These are phyloP conservation scores for Berkeleyomyces basicola DNA, from an alignment of 2,329 filamentous ascomycete genomes.

Conservation along the genomic window DNA sequence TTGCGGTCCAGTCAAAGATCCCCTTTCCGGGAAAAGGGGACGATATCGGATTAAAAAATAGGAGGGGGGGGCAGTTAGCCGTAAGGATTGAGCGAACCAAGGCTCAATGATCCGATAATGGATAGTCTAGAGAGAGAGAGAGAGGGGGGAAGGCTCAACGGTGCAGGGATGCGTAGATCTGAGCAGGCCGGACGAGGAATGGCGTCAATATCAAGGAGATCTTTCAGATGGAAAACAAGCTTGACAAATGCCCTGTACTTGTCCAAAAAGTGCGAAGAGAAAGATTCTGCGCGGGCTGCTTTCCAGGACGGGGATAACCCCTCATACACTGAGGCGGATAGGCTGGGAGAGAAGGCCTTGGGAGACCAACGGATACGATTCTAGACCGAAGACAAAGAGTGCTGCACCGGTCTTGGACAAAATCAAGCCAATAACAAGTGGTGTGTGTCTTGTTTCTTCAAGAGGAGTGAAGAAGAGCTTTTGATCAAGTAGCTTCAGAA, in stretches of 20 bases:
- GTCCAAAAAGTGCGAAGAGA: constrained; percentile 7
- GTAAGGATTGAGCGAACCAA: background rate
- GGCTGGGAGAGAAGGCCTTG: constrained; percentile 4
- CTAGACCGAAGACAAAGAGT: background rate
- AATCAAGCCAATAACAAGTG: background rate
- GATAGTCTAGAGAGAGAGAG: background rate
- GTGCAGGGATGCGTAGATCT: background rate
- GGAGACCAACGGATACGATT: constrained; percentile 4
- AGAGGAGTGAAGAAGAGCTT: background rate
- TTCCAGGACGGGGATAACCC: constrained; percentile 11
- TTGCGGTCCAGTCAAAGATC: constrained; percentile 7
- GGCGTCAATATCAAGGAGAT: background rate
- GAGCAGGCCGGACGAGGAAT: background rate
- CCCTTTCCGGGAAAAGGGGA: constrained; percentile 12
- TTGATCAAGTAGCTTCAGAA: background rate
- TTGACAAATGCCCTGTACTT: background rate
- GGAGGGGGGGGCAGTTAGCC: constrained; percentile 6
- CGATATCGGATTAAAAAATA: background rate
- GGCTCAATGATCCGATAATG: constrained; percentile 7
- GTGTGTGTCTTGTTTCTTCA: background rate
- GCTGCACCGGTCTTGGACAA: background rate
- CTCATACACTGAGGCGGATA: constrained; percentile 7
- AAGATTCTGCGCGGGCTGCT: constrained; percentile 10
- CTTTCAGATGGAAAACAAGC: background rate
- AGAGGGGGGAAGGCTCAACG: background rate